Evolutionary conservation across 495 filamentous ascomycete genomes (phyloP).

Genomic region (Penicillium steckii): DNA sequence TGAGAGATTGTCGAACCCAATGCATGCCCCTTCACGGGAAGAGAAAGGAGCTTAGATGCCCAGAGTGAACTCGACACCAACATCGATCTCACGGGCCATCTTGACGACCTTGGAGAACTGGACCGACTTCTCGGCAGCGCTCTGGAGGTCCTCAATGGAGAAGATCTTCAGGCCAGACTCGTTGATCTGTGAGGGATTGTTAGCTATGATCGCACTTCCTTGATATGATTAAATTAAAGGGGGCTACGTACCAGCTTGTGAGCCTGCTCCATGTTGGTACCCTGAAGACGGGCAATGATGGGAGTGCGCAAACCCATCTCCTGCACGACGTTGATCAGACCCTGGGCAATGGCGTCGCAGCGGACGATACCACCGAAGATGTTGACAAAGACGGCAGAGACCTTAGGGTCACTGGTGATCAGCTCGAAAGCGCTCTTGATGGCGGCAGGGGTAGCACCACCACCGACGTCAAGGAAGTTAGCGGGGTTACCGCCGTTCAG

Average conservation of each 20-base stretch:
- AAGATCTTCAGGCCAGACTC: slow-evolving; percentile 99
- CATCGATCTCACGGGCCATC: slow-evolving; percentile 97
- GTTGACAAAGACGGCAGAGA: slow-evolving; percentile 98
- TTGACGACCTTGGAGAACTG: slow-evolving; percentile 99
- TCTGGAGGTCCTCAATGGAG: slow-evolving; percentile 97
- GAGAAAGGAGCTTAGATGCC: slow-evolving; percentile 64
- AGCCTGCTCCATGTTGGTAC: slow-evolving; percentile 97
- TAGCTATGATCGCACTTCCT: background rate
- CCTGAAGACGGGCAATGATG: slow-evolving; percentile 93
- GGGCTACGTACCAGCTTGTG: slow-evolving; percentile 66
- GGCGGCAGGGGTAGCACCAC: slow-evolving; percentile 92
- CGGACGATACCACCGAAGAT: slow-evolving; percentile 99
- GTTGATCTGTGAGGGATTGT: slow-evolving; percentile 62
- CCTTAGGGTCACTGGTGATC: slow-evolving; percentile 97
- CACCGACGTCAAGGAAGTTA: slow-evolving; percentile 98
- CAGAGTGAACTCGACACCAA: slow-evolving; percentile 95
- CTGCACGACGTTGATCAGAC: slow-evolving; percentile 89
- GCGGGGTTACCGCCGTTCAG: slow-evolving; percentile 94
- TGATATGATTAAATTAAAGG: background rate
- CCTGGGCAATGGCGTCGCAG: slow-evolving; percentile 96
- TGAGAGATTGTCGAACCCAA: slow-evolving; percentile 12
- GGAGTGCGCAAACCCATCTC: slow-evolving; percentile 93
- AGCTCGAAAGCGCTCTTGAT: slow-evolving; percentile 98
- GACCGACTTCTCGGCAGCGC: slow-evolving; percentile 94
- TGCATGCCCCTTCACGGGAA: slow-evolving; percentile 18